A percentile compares a stretch with the other conserved stretches of the same genome.
phyloP scores from a whole-genome alignment of 495 filamentous ascomycete species.

The Filosporella fistucella region DNA sequence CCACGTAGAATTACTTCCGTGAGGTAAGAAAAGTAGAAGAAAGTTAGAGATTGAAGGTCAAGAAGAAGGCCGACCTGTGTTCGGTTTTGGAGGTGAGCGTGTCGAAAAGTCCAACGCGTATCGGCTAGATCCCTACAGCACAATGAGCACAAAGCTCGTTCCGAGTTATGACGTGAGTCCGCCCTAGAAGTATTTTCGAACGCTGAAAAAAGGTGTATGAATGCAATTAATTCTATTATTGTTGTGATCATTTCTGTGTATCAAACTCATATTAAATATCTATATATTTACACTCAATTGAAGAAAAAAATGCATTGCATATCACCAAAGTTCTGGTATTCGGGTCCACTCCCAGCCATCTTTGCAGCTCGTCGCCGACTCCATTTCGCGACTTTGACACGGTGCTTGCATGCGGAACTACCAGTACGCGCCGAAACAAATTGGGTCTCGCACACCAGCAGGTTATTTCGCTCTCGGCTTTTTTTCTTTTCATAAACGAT shows the following conservation, averaged over 20 bases:
- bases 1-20: background rate
- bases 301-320: no score
- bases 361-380: conserved; percentile 1
- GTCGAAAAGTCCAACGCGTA: background rate
- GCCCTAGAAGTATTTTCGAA: no score
- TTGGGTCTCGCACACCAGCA: conserved; percentile 19
- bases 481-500: no score
- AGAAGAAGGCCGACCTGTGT: conserved; percentile 18
- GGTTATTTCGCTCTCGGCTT: conserved; percentile 10
- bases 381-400: conserved; percentile 8
- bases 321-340: no score
- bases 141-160: no score
- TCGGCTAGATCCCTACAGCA: background rate
- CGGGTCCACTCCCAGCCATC: conserved; percentile 20
- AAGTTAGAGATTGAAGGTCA: conserved; percentile 19
- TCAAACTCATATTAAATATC: no score
- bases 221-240: no score
- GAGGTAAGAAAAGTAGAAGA: conserved; percentile 4
- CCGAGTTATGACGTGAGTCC: conserved; percentile 1
- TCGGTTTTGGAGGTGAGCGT: background rate
- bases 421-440: conserved; percentile 22
- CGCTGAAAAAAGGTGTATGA: no score
- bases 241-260: no score
- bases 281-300: no score
- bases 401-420: no score